Conservation (phyloP, 441 rosid genomes). For the Macaranga tanarius region DNA sequence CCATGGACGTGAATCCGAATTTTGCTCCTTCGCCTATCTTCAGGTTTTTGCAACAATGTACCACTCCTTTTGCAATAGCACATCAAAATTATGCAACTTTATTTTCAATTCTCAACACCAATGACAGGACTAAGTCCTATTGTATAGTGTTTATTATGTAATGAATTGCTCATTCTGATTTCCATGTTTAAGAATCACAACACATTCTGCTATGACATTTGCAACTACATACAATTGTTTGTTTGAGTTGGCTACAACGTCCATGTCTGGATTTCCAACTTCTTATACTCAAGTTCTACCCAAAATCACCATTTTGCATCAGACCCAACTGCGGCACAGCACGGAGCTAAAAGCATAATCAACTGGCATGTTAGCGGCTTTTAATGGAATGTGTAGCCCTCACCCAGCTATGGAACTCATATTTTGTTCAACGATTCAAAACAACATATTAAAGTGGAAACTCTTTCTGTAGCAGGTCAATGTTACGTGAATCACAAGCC, state of each 20-base stretch:
- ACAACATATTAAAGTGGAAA: slow-evolving; percentile 60
- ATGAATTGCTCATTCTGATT: neutral
- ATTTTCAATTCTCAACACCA: neutral
- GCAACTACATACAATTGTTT: slow-evolving; percentile 7
- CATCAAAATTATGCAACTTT: neutral
- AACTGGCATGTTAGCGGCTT: neutral
- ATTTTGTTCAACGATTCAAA: neutral
- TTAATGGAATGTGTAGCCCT: neutral
- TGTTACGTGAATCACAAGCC: slow-evolving; percentile 89
- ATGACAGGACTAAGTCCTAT: neutral
- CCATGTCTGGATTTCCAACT: neutral
- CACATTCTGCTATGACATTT: neutral
- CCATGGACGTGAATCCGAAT: too few species aligned
- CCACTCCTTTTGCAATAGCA: too few species aligned
- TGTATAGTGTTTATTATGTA: neutral
- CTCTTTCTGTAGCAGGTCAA: slow-evolving; percentile 80
- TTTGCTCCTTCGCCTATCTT: too few species aligned
- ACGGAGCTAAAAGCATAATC: neutral
- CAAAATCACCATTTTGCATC: neutral
- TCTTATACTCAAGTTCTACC: neutral
- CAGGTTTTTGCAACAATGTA: too few species aligned
- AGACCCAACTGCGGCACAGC: neutral
- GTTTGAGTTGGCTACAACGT: slow-evolving; percentile 6
- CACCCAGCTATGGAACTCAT: neutral
- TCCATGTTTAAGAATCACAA: neutral